Evolutionary conservation across 1,284 basidiomycete genomes (phyloP), one percentile per base, ranked within the genome.

Genomic region (Pascua sp.): DNA sequence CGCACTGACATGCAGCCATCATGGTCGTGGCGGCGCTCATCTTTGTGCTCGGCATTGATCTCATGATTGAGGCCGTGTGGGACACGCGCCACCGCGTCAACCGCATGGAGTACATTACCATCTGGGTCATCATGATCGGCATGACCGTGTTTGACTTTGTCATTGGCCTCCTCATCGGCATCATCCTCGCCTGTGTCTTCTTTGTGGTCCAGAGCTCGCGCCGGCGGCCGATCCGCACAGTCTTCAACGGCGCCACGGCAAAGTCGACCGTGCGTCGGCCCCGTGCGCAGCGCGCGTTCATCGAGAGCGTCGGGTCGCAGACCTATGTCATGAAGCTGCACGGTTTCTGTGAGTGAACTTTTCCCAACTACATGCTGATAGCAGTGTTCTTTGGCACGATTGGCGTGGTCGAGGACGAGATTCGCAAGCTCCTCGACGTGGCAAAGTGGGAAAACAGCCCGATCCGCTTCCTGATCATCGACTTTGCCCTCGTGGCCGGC

Each of bases 91-190:
- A 91, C 71, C 85, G 93, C 16, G 91, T 93, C 16, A 91, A 85
- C 80, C 80, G 82, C 81, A 87, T 73, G 61, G 80, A 80, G 78
- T 82, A 77, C 59, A 63, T 80, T 39, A 83, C 81, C 11, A 83
- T 83, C 57, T 80, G 80, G 77, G 78, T 78, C 38, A 80, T 80
- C 73, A 89, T 91, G 79, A 81, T 95, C 42, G 89, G 87, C 59
- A 98, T 97, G 94, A 91, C 90, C 2, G 81, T 71, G 4, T 95
- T 88, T 84, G 91, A 95, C 79, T 98, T 98, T 72, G 94, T 98
- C 36, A 86, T 89, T 61, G 95, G 95, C 2, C 89, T 98, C 1
- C 77, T 96, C 1, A 90, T 94, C 67, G 96, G 95, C 11, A 91
- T 97, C 68, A 80, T 95, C 56, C 85, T 92, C 55, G 91, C 91